Evolutionary conservation across 306 rosid genomes (phyloP), one percentile per base, ranked within the genome.

Genomic region (Gastrolobium bilobum): DNA sequence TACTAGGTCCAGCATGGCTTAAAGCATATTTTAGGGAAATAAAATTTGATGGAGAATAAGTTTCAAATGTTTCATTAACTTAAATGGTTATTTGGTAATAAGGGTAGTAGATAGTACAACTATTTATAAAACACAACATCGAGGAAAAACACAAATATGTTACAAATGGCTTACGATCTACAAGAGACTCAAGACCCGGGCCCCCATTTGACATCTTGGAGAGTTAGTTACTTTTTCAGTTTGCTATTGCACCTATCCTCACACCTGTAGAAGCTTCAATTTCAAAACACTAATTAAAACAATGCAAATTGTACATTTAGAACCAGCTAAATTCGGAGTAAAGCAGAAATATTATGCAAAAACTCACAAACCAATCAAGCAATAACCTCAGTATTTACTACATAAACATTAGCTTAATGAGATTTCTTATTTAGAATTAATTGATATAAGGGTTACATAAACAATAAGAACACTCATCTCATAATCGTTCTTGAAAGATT

Each of bases 151-250:
- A 68, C 42, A 31, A 38, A 13, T 3, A 43, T 33, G 26, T 9
- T 4, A 20, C 7, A 72, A 40, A 56, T 48, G 47, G 51, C 89
- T 79, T 86, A 86, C 89, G 89, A 86, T 86, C 86, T 34, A 86
- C 89, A 39, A 86, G 89, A 56, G 89, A 82, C 82, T 86, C 89
- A 53, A 86, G 89, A 62, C 89, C 89, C 39, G 86, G 86, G 0
- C 89, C 89, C 0, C 89, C 89, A n/a, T 79, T 70, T 15, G 89
- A 70, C 89, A 86, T 85, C 71, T 34, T 85, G 54, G 26, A 20
- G 26, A 20, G 26, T 20, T 20, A 20, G 26, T 20, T 20, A 20
- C 46, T 7, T 6, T 5, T 46, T 6, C 47, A 47, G 58, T 30
- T 30, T 1, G 43, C 29, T 13, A 47, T 30, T 43, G 29, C 39